These are phyloP conservation scores for Leavenworthia alabamica DNA, from an alignment of 345 rosid species.

Conservation along the genomic window DNA sequence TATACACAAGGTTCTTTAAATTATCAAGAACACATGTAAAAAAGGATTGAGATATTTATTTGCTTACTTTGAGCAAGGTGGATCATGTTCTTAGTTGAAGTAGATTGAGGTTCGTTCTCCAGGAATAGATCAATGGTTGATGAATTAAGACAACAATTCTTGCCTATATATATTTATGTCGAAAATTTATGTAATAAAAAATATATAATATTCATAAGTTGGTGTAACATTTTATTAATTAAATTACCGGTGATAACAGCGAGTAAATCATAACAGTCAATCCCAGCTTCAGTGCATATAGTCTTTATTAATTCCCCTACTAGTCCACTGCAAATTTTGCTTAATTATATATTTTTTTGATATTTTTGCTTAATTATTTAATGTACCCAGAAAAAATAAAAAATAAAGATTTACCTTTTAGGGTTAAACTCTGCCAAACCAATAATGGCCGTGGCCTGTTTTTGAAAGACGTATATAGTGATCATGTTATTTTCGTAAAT, in stretches of 20 bases:
- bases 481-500: background rate
- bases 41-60: background rate
- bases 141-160: slow-evolving; percentile 77
- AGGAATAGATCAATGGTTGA: slow-evolving; percentile 54
- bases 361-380: no score
- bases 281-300: slow-evolving; percentile 54
- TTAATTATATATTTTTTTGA: no score
- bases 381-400: no score
- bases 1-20: slow-evolving; percentile 35
- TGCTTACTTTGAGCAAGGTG: slow-evolving; percentile 82
- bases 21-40: background rate
- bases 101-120: slow-evolving; percentile 69
- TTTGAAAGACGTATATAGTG: background rate
- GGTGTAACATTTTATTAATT: background rate
- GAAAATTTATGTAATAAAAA: background rate
- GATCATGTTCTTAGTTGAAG: slow-evolving; percentile 75
- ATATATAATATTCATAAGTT: background rate
- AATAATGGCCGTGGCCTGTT: slow-evolving; percentile 44
- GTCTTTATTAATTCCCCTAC: slow-evolving; percentile 39
- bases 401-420: no score
- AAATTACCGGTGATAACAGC: slow-evolving; percentile 58
- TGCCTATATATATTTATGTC: slow-evolving; percentile 36
- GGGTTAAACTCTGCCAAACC: slow-evolving; percentile 83
- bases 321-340: slow-evolving; percentile 42
- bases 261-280: slow-evolving; percentile 70